Percentiles rank a stretch among this genome's conserved stretches.
phyloP scores from a whole-genome alignment of 768 basidiomycete genomes.

The Amanita phalloides region DNA sequence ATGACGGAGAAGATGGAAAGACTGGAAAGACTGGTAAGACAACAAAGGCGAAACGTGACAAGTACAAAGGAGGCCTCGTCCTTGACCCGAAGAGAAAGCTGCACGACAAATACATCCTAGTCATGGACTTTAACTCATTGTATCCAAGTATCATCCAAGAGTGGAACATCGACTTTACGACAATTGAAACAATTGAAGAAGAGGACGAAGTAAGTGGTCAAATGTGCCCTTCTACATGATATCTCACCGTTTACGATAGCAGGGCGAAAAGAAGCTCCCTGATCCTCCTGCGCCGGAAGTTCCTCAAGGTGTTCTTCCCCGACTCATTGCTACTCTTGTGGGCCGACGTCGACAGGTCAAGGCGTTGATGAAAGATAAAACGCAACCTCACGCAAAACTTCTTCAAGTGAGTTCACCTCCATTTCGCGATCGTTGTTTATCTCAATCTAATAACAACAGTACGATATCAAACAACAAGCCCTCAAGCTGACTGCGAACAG shows the following conservation, averaged over 20 bases:
- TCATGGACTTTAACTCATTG: conserved; percentile 99
- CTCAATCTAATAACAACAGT: conserved; percentile 33
- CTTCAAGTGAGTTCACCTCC: conserved; percentile 53
- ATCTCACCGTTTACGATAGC: conserved; percentile 12
- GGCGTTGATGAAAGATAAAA: conserved; percentile 85
- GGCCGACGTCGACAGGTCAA: conserved; percentile 86
- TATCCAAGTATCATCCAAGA: conserved; percentile 99
- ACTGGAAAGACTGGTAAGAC: conserved; percentile 43
- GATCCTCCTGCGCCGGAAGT: conserved; percentile 71
- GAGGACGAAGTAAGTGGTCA: conserved; percentile 38
- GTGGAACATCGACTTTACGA: conserved; percentile 99
- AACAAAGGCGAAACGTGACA: conserved; percentile 71
- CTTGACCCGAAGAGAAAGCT: conserved; percentile 93
- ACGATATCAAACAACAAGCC: conserved; percentile 95
- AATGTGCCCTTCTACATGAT: background rate
- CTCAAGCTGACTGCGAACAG: conserved; percentile 97
- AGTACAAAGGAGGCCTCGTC: conserved; percentile 97
- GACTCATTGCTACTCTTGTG: conserved; percentile 95
- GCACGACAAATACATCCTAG: conserved; percentile 94
- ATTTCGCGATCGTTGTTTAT: background rate
- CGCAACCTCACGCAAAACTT: conserved; percentile 58
- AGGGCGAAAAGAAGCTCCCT: conserved; percentile 77
- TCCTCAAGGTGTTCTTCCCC: conserved; percentile 84
- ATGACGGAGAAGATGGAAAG: conserved; percentile 36
- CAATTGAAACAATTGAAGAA: conserved; percentile 59